phyloP scores from a whole-genome alignment of 108 stramenopile genomes.

The Skeletonema tropicum region DNA sequence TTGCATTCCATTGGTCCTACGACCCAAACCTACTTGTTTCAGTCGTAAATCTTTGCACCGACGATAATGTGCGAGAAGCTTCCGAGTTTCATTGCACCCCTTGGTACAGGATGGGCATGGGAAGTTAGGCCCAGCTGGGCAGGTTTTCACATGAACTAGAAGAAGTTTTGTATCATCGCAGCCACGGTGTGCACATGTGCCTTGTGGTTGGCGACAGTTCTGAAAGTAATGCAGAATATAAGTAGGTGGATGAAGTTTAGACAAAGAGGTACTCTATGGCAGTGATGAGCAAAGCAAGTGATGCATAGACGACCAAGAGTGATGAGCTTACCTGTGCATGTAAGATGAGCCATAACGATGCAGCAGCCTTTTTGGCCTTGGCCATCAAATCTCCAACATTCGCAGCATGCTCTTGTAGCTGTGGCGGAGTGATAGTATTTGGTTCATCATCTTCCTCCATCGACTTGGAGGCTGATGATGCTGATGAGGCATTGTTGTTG shows the following conservation, averaged over 20 bases:
- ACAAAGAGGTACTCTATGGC: slow-evolving; percentile 4
- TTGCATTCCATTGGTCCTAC: slow-evolving; percentile 1
- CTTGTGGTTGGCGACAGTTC: slow-evolving; percentile 58
- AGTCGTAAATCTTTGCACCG: slow-evolving; percentile 69
- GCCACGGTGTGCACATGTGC: slow-evolving; percentile 67
- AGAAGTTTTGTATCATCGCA: slow-evolving; percentile 77
- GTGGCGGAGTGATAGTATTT: slow-evolving; percentile 1
- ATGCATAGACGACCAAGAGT: background rate
- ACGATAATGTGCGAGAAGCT: slow-evolving; percentile 80
- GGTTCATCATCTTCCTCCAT: slow-evolving; percentile 1
- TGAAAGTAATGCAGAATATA: slow-evolving; percentile 18
- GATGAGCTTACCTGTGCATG: slow-evolving; percentile 82
- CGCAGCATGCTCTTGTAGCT: slow-evolving; percentile 5
- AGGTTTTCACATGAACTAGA: slow-evolving; percentile 73
- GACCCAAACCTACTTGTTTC: slow-evolving; percentile 47
- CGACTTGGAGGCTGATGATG: slow-evolving; percentile 3
- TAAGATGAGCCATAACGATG: slow-evolving; percentile 80
- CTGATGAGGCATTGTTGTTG: background rate
- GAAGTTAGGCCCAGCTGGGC: slow-evolving; percentile 42
- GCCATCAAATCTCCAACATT: slow-evolving; percentile 62
- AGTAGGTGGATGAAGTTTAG: background rate
- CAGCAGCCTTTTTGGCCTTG: slow-evolving; percentile 85
- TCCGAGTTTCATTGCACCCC: slow-evolving; percentile 82
- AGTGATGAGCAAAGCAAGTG: slow-evolving; percentile 8
- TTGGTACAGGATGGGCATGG: slow-evolving; percentile 65